Conservation (phyloP, 1,139 yeast species). For the Pichia sp. region DNA sequence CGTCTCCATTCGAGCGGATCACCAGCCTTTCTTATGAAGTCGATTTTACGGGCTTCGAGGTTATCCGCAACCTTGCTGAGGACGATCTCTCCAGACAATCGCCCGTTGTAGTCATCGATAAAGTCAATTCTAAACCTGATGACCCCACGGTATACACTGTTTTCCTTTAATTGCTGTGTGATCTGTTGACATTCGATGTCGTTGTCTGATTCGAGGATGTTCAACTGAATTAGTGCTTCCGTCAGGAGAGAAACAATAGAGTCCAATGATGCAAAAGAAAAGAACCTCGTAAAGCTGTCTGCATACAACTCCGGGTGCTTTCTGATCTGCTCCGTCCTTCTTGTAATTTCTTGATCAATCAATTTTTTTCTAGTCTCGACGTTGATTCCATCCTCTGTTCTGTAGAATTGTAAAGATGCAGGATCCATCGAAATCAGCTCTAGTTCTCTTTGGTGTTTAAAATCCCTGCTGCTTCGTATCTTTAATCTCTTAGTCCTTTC, state of each 20-base stretch:
- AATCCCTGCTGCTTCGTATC: slow-evolving; percentile 29
- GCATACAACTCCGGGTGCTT: slow-evolving; percentile 31
- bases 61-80: slow-evolving; percentile 37
- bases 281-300: slow-evolving; percentile 47
- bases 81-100: slow-evolving; percentile 44
- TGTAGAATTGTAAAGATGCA: slow-evolving; percentile 43
- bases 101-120: slow-evolving; percentile 44
- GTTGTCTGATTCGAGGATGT: slow-evolving; percentile 31
- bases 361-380: slow-evolving; percentile 20
- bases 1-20: slow-evolving; percentile 70
- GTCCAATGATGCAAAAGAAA: slow-evolving; percentile 41
- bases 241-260: slow-evolving; percentile 39
- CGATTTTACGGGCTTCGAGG: slow-evolving; percentile 40
- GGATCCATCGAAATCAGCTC: slow-evolving; percentile 45
- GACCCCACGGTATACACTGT: slow-evolving; percentile 23
- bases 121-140: slow-evolving; percentile 41
- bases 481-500: slow-evolving; percentile 31
- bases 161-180: slow-evolving; percentile 21
- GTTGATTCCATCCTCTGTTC: slow-evolving; percentile 13
- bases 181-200: slow-evolving; percentile 24
- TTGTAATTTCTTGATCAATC: slow-evolving; percentile 26
- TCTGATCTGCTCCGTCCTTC: slow-evolving; percentile 19
- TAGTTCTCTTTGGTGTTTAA: slow-evolving; percentile 31
- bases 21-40: slow-evolving; percentile 50
- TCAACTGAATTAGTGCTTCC: slow-evolving; percentile 39